These are phyloP conservation scores for Coemansia sp. DNA, from an alignment of 192 early-diverging fungal species.

Conservation along the genomic window DNA sequence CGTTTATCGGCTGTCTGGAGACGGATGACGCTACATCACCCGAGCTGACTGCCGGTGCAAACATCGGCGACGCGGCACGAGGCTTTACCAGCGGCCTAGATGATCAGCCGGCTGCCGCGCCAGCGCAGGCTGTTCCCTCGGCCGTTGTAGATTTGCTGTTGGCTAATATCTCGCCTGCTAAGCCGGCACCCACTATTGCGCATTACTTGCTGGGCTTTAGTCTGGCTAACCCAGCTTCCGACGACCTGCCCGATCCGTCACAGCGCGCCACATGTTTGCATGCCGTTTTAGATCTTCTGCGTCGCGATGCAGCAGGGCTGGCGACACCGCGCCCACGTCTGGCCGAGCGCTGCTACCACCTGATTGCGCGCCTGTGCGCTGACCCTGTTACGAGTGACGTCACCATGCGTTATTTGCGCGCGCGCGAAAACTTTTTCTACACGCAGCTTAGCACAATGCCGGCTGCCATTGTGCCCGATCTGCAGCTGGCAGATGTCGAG, in stretches of 20 bases:
- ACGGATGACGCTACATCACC: conserved; percentile 55
- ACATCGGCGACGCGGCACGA: conserved; percentile 35
- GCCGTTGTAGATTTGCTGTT: conserved; percentile 85
- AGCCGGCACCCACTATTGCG: conserved; percentile 70
- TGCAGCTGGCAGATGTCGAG: conserved; percentile 19
- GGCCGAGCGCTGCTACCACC: conserved; percentile 83
- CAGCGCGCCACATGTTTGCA: conserved; percentile 62
- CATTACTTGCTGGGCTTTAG: conserved; percentile 91
- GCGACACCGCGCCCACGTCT: conserved; percentile 74
- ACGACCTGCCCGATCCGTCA: conserved; percentile 42
- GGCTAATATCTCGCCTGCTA: conserved; percentile 61
- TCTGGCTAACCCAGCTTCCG: conserved; percentile 42
- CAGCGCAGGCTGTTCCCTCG: conserved; percentile 66
- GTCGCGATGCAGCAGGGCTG: conserved; percentile 51
- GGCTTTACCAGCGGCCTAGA: conserved; percentile 52
- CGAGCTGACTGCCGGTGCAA: conserved; percentile 45
- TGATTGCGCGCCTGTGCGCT: conserved; percentile 80
- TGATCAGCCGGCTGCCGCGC: conserved; percentile 23
- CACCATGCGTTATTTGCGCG: conserved; percentile 79
- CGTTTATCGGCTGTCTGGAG: conserved; percentile 76
- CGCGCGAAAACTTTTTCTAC: conserved; percentile 73
- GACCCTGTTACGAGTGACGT: conserved; percentile 64
- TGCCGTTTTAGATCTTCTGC: conserved; percentile 62
- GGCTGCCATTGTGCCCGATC: conserved; percentile 22
- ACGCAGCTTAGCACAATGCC: conserved; percentile 57